A percentile compares a stretch with the other conserved stretches of the same genome.
phyloP scores from a whole-genome alignment of 169 alveolate species.

The Cryptosporidium sp. region DNA sequence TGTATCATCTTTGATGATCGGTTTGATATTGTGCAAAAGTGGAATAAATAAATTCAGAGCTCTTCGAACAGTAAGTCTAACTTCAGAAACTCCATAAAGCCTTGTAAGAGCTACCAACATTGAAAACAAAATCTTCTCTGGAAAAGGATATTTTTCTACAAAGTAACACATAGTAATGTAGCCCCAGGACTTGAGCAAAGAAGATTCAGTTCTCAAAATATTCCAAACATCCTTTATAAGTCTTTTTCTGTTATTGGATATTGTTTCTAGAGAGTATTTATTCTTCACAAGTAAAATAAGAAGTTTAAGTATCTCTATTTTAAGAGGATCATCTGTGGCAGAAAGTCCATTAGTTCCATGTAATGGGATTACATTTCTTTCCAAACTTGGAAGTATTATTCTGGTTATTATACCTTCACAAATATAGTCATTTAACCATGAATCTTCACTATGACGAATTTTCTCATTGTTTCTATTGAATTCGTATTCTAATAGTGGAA shows the following conservation, averaged over 20 bases:
- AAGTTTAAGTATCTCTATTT: slow-evolving; percentile 60
- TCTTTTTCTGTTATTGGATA: slow-evolving; percentile 50
- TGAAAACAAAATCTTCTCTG: slow-evolving; percentile 71
- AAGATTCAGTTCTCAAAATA: slow-evolving; percentile 63
- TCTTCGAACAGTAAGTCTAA: slow-evolving; percentile 46
- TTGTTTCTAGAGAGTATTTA: slow-evolving; percentile 1
- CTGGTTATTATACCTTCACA: slow-evolving; percentile 65
- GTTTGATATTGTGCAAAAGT: slow-evolving; percentile 22
- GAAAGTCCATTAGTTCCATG: slow-evolving; percentile 58
- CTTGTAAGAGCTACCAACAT: slow-evolving; percentile 60
- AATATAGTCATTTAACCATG: slow-evolving; percentile 56
- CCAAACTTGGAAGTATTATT: slow-evolving; percentile 56
- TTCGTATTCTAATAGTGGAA: slow-evolving; percentile 58
- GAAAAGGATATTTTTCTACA: slow-evolving; percentile 63
- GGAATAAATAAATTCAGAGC: slow-evolving; percentile 66
- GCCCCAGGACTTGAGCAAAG: slow-evolving; percentile 72
- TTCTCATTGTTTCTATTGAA: slow-evolving; percentile 9
- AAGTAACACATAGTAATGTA: slow-evolving; percentile 73
- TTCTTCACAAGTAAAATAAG: slow-evolving; percentile 37
- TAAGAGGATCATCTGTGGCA: slow-evolving; percentile 64
- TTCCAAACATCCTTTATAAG: slow-evolving; percentile 65
- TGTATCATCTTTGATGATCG: slow-evolving; percentile 2
- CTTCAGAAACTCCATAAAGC: slow-evolving; percentile 73
- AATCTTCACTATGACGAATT: neutral
- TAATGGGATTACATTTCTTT: slow-evolving; percentile 54